These are phyloP conservation scores for Cytospora paraplurivora DNA, from an alignment of 2,329 filamentous ascomycete genomes.

Conservation along the genomic window DNA sequence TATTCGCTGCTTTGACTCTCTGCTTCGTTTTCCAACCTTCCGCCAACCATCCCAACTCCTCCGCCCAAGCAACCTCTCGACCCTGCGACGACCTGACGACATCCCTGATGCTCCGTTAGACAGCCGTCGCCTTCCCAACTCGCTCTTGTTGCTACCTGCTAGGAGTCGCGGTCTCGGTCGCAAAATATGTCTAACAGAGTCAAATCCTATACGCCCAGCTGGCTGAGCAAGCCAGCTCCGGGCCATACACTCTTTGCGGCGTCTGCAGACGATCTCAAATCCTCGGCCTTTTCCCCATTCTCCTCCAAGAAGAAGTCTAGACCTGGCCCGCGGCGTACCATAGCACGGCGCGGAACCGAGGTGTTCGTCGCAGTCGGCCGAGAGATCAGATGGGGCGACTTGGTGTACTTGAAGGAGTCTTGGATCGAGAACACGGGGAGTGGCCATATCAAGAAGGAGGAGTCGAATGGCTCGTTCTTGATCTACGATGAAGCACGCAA, in stretches of 20 bases:
- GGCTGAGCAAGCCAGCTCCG: constrained; percentile 77
- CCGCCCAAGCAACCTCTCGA: neutral
- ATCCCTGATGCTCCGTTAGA: constrained; percentile 11
- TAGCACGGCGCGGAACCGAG: constrained; percentile 82
- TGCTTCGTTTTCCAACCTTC: constrained; percentile 1
- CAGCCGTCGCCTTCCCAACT: neutral
- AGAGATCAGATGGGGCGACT: constrained; percentile 88
- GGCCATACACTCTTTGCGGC: constrained; percentile 77
- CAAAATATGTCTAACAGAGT: constrained; percentile 73
- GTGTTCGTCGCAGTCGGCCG: constrained; percentile 86
- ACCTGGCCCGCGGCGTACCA: constrained; percentile 61
- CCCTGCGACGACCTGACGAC: neutral
- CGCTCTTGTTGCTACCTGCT: constrained; percentile 18
- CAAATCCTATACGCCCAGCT: constrained; percentile 81
- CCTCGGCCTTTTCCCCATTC: constrained; percentile 39
- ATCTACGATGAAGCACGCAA: constrained; percentile 34
- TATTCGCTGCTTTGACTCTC: neutral
- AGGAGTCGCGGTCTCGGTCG: constrained; percentile 30
- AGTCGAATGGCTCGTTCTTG: constrained; percentile 44
- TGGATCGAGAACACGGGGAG: constrained; percentile 46
- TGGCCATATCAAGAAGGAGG: constrained; percentile 52
- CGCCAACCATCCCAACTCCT: neutral
- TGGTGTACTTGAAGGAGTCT: constrained; percentile 74
- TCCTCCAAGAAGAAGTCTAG: constrained; percentile 46
- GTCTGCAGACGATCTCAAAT: constrained; percentile 39